Evolutionary conservation across 331 rosid genomes (phyloP).

Genomic region (Arachis monticola): DNA sequence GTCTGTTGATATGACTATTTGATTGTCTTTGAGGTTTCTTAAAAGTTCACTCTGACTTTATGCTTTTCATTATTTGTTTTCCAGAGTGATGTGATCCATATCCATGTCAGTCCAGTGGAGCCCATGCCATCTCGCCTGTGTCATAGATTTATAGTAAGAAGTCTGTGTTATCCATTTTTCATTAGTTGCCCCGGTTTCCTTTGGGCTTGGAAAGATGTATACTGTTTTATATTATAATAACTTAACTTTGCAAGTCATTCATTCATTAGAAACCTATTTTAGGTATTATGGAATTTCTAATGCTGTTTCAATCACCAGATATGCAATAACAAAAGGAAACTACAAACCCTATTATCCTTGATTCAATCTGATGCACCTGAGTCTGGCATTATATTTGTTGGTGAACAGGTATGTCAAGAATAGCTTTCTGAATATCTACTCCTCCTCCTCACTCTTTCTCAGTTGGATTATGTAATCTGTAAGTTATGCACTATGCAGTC

Average conservation of each 20-base stretch:
- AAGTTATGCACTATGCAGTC: conserved; percentile 57
- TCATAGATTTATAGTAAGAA: conserved; percentile 80
- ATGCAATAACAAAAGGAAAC: conserved; percentile 58
- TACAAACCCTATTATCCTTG: conserved; percentile 66
- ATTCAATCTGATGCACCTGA: conserved; percentile 69
- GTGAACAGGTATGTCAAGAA: conserved; percentile 71
- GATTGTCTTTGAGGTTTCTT: conserved; percentile 38
- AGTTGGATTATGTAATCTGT: conserved; percentile 32
- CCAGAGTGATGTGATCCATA: conserved; percentile 78
- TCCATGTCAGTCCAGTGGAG: conserved; percentile 77
- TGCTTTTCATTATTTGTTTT: conserved; percentile 37
- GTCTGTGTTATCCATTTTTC: conserved; percentile 6
- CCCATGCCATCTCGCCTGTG: conserved; percentile 82
- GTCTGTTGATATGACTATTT: conserved; percentile 49
- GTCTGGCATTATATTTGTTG: conserved; percentile 80
- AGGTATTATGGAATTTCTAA: conserved; percentile 33
- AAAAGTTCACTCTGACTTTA: conserved; percentile 28
- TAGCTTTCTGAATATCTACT: conserved; percentile 36
- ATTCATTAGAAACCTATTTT: conserved; percentile 29
- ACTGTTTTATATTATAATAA: conserved; percentile 2
- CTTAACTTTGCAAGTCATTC: conserved; percentile 10
- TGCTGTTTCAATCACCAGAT: conserved; percentile 56
- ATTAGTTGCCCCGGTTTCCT: conserved; percentile 4
- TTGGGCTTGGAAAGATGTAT: conserved; percentile 28
- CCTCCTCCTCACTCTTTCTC: conserved; percentile 20